Base-by-base conservation (phyloP, 148 eudicot species). In the Vaccinium myrtillus region DNA sequence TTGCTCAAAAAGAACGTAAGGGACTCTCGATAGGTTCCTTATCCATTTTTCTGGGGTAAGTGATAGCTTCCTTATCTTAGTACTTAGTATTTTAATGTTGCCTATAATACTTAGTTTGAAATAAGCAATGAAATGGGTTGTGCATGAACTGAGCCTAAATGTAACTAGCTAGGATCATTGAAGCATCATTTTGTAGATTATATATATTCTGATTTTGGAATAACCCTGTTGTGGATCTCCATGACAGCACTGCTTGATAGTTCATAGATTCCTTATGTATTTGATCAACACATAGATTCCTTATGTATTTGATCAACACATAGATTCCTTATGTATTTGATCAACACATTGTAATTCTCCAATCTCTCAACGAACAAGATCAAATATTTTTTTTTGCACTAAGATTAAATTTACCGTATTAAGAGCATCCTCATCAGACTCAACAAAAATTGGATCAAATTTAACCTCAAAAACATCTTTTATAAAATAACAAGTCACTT, bases 181-280 rank as follows among this genome's bases (percentile, higher is more conserved):
- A 61, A 63, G 70, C 13, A 63, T 12, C 70, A 63, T 23, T n/a
- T 63, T 23, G 70, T 1, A 63, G 70, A 63, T 63, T 63, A n/a
- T n/a, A n/a, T n/a, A n/a, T n/a, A 23, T 63, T 69, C 36, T 69
- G 32, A 25, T 69, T 69, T 69, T 69, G 18, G 12, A 6, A 25
- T 11, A 36, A 36, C 3, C 4, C 5, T 27, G 74, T 27, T 69
- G 27, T 27, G 74, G 74, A 69, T 69, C 39, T 69, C 39, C 74
- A 27, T 69, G 39, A 69, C 74, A 69, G 18, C 32, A 36, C 39
- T 36, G 39, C 39, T 36, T 36, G 39, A 69, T 69, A 27, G 39
- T 67, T 67, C 73, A 69, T 27, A 69, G 74, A 69, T 69, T 69
- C 74, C 6, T 69, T 69, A 12, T 69, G 74, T 69, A 25, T 69